Percentiles rank a stretch among this genome's conserved stretches.
phyloP scores from a whole-genome alignment of 768 basidiomycete species.

The Mycena polygramma region DNA sequence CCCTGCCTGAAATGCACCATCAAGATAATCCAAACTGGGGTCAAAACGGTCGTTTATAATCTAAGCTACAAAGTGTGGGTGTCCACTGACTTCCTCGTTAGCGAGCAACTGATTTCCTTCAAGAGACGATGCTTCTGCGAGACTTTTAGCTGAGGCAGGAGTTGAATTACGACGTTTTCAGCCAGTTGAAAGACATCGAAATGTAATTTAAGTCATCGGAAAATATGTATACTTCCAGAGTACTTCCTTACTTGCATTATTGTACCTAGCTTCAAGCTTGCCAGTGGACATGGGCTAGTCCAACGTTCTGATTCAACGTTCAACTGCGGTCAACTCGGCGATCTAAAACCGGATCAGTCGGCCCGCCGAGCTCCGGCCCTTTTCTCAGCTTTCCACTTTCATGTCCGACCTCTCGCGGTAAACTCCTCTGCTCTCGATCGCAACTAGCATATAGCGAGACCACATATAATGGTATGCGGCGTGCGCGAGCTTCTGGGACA shows the following conservation, averaged over 20 bases:
- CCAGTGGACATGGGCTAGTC: no score
- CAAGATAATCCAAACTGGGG: constrained; percentile 96
- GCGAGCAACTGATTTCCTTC: constrained; percentile 13
- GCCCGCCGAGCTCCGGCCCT: neutral
- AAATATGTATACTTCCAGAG: neutral
- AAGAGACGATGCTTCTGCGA: constrained; percentile 87
- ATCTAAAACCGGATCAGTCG: neutral
- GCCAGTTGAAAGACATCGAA: constrained; percentile 50
- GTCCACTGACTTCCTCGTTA: neutral
- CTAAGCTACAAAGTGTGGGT: constrained; percentile 94
- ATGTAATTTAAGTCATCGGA: neutral
- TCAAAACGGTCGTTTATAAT: constrained; percentile 94
- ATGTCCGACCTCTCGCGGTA: constrained; percentile 4
- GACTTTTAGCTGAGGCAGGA: constrained; percentile 83
- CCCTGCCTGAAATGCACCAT: constrained; percentile 97
- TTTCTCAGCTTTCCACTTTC: constrained; percentile 1
- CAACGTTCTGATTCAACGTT: no score
- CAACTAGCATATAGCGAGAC: neutral
- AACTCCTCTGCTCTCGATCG: neutral
- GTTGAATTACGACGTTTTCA: constrained; percentile 83
- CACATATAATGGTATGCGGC: constrained; percentile 12
- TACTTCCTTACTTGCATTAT: no score
- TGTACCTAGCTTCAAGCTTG: no score
- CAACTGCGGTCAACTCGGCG: no score
- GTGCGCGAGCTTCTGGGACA: no score